A percentile compares a stretch with the other conserved stretches of the same genome.
phyloP scores from a whole-genome alignment of 768 basidiomycete species.

The Sporobolomyces roseus region DNA sequence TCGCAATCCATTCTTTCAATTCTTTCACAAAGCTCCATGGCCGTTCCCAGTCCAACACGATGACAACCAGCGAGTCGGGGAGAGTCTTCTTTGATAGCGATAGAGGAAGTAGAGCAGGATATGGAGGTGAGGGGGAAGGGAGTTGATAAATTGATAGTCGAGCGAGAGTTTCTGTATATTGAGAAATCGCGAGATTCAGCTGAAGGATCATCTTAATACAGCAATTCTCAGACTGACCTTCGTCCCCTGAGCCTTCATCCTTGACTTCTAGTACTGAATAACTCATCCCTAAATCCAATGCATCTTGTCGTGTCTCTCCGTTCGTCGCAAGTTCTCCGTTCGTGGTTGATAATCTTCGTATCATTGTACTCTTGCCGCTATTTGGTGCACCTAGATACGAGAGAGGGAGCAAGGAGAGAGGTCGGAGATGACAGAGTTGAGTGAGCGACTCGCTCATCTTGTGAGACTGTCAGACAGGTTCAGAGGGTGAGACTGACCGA shows the following conservation, averaged over 20 bases:
- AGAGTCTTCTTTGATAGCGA: constrained; percentile 47
- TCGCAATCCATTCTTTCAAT: constrained; percentile 73
- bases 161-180: constrained; percentile 70
- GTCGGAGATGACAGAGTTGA: not conserved
- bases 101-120: constrained; percentile 32
- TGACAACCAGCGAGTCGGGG: constrained; percentile 70
- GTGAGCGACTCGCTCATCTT: not conserved
- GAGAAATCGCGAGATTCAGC: too few relatives aligned
- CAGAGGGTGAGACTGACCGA: constrained; percentile 53
- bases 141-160: constrained; percentile 50
- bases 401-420: not conserved
- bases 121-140: constrained; percentile 29
- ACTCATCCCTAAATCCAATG: constrained; percentile 73
- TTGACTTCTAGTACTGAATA: constrained; percentile 87
- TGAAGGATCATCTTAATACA: too few relatives aligned
- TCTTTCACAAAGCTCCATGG: constrained; percentile 88
- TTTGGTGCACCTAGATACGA: not conserved
- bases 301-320: not conserved
- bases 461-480: too few relatives aligned
- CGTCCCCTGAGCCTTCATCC: constrained; percentile 73
- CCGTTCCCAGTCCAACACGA: constrained; percentile 90
- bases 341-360: not conserved
- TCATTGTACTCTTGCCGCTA: constrained; percentile 4
- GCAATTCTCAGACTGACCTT: constrained; percentile 59
- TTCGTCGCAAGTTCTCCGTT: not conserved